Evolutionary conservation across 2,329 filamentous ascomycete genomes (phyloP).

Genomic region (Exophiala xenobiotica): DNA sequence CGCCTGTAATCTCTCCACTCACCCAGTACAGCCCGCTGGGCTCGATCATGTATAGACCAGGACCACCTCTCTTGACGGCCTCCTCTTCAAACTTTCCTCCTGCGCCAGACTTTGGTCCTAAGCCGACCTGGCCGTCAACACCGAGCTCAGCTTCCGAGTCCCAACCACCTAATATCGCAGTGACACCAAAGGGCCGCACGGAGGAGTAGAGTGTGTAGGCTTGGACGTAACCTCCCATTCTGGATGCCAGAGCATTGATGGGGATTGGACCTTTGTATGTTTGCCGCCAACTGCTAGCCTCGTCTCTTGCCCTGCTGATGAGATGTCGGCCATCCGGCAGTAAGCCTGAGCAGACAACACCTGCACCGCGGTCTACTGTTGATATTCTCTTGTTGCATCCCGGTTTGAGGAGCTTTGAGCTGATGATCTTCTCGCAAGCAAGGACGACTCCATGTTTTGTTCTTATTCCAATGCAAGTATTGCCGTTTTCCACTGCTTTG

Average conservation of each 20-base stretch:
- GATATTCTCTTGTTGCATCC: slow-evolving; percentile 97
- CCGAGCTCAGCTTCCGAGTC: slow-evolving; percentile 82
- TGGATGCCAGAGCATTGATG: slow-evolving; percentile 79
- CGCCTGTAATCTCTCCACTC: slow-evolving; percentile 31
- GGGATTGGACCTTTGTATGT: slow-evolving; percentile 95
- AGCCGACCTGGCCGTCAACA: slow-evolving; percentile 88
- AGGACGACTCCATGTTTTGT: slow-evolving; percentile 97
- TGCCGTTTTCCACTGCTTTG: slow-evolving; percentile 97
- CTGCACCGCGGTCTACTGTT: slow-evolving; percentile 88
- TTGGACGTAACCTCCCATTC: slow-evolving; percentile 95
- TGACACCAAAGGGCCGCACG: slow-evolving; percentile 94
- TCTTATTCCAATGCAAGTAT: slow-evolving; percentile 91
- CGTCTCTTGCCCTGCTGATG: slow-evolving; percentile 87
- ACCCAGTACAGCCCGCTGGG: slow-evolving; percentile 94
- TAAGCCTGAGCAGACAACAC: slow-evolving; percentile 88
- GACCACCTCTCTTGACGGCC: slow-evolving; percentile 70
- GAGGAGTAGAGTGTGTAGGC: slow-evolving; percentile 97
- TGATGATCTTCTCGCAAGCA: slow-evolving; percentile 93
- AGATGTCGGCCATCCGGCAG: slow-evolving; percentile 95
- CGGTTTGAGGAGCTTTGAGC: slow-evolving; percentile 91
- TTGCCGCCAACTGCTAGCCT: slow-evolving; percentile 85
- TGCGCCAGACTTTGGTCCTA: slow-evolving; percentile 72
- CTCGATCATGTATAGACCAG: slow-evolving; percentile 98
- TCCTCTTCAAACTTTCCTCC: slow-evolving; percentile 75
- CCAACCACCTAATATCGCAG: slow-evolving; percentile 89